A percentile compares a stretch with the other conserved stretches of the same genome.
Conservation (phyloP, 2,329 filamentous ascomycete species). For the Colletotrichum plurivorum region DNA sequence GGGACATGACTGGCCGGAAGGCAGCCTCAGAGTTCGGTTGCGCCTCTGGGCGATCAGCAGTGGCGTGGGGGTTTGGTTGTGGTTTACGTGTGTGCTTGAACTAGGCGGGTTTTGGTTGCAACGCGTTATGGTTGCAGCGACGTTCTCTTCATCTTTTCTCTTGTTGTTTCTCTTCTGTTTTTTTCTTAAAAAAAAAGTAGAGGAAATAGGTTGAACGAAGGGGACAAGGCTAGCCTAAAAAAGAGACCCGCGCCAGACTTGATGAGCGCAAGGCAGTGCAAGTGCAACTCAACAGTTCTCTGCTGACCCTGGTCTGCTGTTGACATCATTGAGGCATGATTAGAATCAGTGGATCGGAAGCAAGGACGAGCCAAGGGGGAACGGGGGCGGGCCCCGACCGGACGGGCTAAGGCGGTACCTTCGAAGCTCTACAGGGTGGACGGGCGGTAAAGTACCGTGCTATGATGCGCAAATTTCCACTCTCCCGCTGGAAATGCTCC, state of each 20-base stretch:
- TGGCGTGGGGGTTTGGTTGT: constrained; percentile 3
- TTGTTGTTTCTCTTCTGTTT: not conserved
- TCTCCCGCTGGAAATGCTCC: constrained; percentile 33
- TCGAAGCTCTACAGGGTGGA: too few species aligned
- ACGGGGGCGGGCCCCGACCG: constrained; percentile 10
- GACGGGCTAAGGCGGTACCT: constrained; percentile 9
- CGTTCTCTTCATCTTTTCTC: constrained; percentile 14
- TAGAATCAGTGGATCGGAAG: constrained; percentile 31
- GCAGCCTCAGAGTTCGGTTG: not conserved
- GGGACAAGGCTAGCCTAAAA: not conserved
- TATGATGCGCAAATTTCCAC: constrained; percentile 28
- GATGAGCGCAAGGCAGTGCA: constrained; percentile 26
- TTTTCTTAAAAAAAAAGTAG: too few species aligned
- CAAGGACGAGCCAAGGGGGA: constrained; percentile 25
- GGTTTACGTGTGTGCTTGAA: not conserved
- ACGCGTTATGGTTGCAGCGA: constrained; percentile 23
- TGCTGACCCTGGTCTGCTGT: constrained; percentile 35
- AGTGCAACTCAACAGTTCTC: constrained; percentile 37
- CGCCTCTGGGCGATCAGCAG: constrained; percentile 29
- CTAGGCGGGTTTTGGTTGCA: not conserved
- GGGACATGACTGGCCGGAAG: constrained; percentile 35
- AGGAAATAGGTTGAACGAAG: not conserved
- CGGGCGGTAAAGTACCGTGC: not conserved
- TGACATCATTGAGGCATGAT: constrained; percentile 41
- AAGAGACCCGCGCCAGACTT: not conserved